Base-by-base conservation (phyloP, 306 rosid species). In the Lathyrus tuberosus region DNA sequence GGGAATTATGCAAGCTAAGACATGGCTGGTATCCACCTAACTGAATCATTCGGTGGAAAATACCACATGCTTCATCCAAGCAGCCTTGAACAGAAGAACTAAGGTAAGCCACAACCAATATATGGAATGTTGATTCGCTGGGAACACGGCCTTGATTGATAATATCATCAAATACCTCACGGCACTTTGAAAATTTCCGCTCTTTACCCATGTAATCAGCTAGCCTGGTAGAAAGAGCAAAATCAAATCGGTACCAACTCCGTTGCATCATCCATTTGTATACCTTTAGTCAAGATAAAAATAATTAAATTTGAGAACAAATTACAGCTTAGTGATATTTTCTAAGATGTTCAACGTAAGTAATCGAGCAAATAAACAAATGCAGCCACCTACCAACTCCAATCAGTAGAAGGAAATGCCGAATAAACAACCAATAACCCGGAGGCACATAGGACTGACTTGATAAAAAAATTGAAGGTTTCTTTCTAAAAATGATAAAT, bases 231-330 rank as follows among this genome's bases (percentile, higher is more conserved):
- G 89, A 84, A 74, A 93, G 95, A 48, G 96, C 89, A 79, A 85
- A 90, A 81, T 93, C 94, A 76, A 93, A 93, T 24, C 77, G 80
- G 62, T 85, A 85, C 97, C 98, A 90, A 71, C 69, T 74, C 18
- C 86, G 93, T 70, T 86, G 90, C 96, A 93, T 82, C 97, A 85
- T 90, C 97, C 98, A 93, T 82, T 85, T 90, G 91, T 93, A 93
- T 44, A 93, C 98, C 98, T 91, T 41, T 18, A 67, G 20, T 44
- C 12, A 22, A 44, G 18, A 60, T 22, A 56, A 8, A 61, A 67
- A 53, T 13, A 63, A 20, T 15, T 4, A 63, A 42, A 62, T 26
- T 48, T 63, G 61, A 49, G 43, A 71, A 44, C 33, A 30, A 60
- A 57, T 24, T 56, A 67, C 49, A 66, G 71, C 63, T 41, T 16